Percentiles rank a stretch among this genome's conserved stretches.
Conservation (phyloP, 2,329 filamentous ascomycete genomes). For the Fusarium bulbicola region DNA sequence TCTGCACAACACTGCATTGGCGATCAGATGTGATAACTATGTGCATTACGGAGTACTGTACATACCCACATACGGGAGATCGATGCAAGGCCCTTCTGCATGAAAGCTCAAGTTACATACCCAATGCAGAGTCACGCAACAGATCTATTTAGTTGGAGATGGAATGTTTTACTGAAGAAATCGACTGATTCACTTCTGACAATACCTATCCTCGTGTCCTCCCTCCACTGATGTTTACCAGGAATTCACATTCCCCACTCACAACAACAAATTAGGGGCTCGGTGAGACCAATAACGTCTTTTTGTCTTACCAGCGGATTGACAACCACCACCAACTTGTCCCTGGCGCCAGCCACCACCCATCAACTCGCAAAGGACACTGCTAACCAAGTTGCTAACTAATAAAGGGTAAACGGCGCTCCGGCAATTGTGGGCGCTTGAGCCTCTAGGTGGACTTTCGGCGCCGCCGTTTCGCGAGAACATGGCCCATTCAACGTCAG, state of each 20-base stretch:
- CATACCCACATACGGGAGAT: constrained; percentile 32
- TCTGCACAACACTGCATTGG: constrained; percentile 42
- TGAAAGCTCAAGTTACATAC: constrained; percentile 25
- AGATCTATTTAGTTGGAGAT: not conserved
- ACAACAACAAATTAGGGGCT: constrained; percentile 13
- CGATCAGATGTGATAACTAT: constrained; percentile 34
- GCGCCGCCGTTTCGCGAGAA: constrained; percentile 16
- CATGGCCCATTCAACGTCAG: constrained; percentile 36
- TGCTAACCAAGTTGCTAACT: not conserved
- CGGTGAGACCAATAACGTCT: constrained; percentile 32
- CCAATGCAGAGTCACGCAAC: constrained; percentile 10
- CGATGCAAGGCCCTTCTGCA: constrained; percentile 40
- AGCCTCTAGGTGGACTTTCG: constrained; percentile 22
- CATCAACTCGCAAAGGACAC: not conserved
- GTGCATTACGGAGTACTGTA: constrained; percentile 19
- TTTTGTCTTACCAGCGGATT: constrained; percentile 28
- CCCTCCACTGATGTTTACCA: not conserved
- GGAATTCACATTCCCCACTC: constrained; percentile 18
- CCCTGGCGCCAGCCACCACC: constrained; percentile 7
- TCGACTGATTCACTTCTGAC: constrained; percentile 1
- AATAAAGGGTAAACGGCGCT: constrained; percentile 10
- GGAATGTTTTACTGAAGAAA: constrained; percentile 14
- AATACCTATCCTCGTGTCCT: not conserved
- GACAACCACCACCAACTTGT: constrained; percentile 13
- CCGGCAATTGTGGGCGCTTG: constrained; percentile 31